These are phyloP conservation scores for Colletotrichum sp. DNA, from an alignment of 2,329 filamentous ascomycete species.

Conservation along the genomic window DNA sequence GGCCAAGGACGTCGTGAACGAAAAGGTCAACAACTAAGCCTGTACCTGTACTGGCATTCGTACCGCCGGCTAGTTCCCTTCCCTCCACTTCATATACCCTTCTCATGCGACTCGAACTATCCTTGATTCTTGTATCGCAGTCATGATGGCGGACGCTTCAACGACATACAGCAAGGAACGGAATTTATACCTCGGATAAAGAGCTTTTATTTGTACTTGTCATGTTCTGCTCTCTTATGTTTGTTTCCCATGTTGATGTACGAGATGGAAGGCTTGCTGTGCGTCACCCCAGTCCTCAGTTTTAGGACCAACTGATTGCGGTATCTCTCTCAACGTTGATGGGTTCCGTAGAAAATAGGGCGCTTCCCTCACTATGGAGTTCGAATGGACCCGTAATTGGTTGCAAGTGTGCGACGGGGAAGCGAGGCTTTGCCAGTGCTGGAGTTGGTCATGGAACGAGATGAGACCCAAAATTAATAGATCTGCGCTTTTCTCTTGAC, in stretches of 20 bases:
- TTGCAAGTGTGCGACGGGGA: not conserved
- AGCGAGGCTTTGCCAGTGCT: not conserved
- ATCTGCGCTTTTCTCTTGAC: not conserved
- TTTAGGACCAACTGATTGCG: not conserved
- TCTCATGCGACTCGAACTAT: not conserved
- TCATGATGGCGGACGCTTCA: conserved; percentile 16
- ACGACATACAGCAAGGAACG: conserved; percentile 21
- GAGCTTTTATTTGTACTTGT: not conserved
- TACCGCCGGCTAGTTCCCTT: not conserved
- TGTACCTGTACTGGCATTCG: not conserved
- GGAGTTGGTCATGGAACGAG: not conserved
- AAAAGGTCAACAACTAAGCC: conserved; percentile 52
- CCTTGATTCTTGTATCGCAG: not conserved
- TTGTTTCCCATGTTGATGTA: conserved; percentile 4
- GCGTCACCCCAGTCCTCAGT: not conserved
- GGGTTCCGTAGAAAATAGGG: not conserved
- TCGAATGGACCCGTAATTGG: not conserved
- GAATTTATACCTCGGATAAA: conserved; percentile 20
- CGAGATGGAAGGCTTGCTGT: not conserved
- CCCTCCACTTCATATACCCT: conserved; percentile 14
- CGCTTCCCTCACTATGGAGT: not conserved
- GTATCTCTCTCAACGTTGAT: not conserved
- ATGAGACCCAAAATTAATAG: conserved; percentile 16
- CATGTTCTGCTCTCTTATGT: conserved; percentile 5
- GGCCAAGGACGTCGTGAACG: conserved; percentile 58